Evolutionary conservation across 2,329 filamentous ascomycete genomes (phyloP).

Genomic region (Trichoderma pleuroti): DNA sequence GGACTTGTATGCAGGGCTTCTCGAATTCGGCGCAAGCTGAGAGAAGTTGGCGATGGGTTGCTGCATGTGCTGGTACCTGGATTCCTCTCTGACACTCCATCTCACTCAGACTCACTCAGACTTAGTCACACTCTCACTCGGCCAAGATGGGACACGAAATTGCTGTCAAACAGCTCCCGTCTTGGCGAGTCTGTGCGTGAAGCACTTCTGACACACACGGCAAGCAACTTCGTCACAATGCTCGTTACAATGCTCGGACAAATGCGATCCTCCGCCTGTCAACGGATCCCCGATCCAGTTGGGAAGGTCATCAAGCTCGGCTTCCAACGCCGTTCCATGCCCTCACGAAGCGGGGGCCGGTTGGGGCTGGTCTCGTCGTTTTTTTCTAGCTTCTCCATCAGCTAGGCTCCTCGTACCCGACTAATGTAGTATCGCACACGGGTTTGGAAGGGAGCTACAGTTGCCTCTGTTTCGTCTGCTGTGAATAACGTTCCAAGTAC

Average conservation of each 20-base stretch:
- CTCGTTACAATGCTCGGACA: background rate
- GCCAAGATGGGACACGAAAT: background rate
- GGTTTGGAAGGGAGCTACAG: background rate
- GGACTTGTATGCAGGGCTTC: background rate
- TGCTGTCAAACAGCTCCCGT: background rate
- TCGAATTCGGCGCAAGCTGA: background rate
- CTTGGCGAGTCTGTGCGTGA: background rate
- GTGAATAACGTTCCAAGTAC: background rate
- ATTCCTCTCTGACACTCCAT: background rate
- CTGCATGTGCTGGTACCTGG: background rate
- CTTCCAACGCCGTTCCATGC: background rate
- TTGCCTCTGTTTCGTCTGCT: background rate
- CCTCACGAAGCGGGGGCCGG: background rate
- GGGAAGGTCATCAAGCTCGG: slow-evolving; percentile 7
- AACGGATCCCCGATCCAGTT: background rate
- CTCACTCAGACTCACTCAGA: background rate
- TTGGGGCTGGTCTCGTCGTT: background rate
- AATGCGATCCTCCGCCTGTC: background rate
- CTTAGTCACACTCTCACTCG: background rate
- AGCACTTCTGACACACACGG: background rate
- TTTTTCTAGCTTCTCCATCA: background rate
- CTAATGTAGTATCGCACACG: background rate
- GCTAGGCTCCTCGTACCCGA: background rate
- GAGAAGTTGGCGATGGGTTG: background rate
- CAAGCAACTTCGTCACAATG: background rate